phyloP scores from a whole-genome alignment of 2,329 filamentous ascomycete species.

The Apiospora malaysiana region DNA sequence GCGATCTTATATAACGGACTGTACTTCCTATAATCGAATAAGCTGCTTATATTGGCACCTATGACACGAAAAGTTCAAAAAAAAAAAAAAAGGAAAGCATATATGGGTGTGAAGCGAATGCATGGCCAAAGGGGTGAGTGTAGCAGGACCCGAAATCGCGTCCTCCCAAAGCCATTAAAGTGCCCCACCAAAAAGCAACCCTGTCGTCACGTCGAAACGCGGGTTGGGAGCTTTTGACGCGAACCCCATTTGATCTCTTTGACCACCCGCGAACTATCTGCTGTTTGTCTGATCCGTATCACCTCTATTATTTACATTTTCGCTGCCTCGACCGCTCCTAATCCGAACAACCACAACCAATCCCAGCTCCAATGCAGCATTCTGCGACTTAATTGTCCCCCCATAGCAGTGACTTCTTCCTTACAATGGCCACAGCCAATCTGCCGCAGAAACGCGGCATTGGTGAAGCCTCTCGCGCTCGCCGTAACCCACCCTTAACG shows the following conservation, averaged over 20 bases:
- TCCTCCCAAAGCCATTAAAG: constrained; percentile 9
- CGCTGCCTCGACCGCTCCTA: background rate
- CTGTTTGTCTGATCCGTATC: background rate
- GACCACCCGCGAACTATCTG: background rate
- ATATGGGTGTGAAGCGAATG: background rate
- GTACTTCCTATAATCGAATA: too few species aligned
- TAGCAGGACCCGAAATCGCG: background rate
- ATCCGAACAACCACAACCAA: background rate
- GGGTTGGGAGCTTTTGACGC: constrained; percentile 15
- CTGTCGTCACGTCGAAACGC: constrained; percentile 15
- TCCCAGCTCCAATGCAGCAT: constrained; percentile 5
- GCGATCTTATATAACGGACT: background rate
- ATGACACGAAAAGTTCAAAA: background rate
- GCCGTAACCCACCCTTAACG: constrained; percentile 66
- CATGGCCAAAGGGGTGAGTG: background rate
- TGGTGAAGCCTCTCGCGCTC: constrained; percentile 69
- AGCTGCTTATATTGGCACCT: too few species aligned
- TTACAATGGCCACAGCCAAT: constrained; percentile 54
- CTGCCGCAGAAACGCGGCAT: constrained; percentile 76
- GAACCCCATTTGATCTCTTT: constrained; percentile 1
- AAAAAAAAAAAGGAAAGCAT: background rate
- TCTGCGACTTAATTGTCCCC: constrained; percentile 5
- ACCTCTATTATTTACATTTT: background rate
- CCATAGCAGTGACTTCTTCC: constrained; percentile 2
- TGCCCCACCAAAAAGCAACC: constrained; percentile 1